phyloP scores from a whole-genome alignment of 768 basidiomycete genomes.

The Leccinum pellstonianum region DNA sequence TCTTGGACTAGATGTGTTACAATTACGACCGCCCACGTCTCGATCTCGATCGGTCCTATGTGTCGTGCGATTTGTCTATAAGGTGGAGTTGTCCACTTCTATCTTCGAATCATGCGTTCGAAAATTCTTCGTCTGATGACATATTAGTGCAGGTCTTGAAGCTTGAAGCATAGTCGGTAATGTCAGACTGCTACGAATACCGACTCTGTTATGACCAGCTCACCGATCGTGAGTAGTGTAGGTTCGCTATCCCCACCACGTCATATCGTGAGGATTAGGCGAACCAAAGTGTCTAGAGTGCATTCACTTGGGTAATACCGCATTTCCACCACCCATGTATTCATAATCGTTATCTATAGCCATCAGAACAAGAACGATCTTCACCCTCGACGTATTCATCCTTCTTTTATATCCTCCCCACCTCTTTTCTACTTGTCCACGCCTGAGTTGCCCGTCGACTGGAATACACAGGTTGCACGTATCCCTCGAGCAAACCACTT shows the following conservation, averaged over 20 bases:
- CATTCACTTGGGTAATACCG: too few species aligned
- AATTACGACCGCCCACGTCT: conserved; percentile 4
- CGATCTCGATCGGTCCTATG: not conserved
- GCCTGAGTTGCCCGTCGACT: not conserved
- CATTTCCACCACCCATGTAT: too few species aligned
- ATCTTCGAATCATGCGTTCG: not conserved
- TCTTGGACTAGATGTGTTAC: conserved; percentile 12
- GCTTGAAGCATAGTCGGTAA: not conserved
- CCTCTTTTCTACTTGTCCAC: not conserved
- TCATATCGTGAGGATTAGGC: not conserved
- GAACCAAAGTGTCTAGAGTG: too few species aligned
- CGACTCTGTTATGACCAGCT: not conserved
- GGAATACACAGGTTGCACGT: conserved; percentile 15
- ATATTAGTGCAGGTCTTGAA: not conserved
- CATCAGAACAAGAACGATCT: not conserved
- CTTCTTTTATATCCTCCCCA: not conserved
- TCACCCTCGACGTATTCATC: not conserved
- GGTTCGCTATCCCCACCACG: not conserved
- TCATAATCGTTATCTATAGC: not conserved
- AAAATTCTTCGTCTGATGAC: too few species aligned
- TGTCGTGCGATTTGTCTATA: not conserved
- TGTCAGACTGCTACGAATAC: not conserved
- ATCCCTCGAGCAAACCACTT: conserved; percentile 16
- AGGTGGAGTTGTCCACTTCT: not conserved
- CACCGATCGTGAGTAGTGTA: not conserved